Evolutionary conservation across 306 rosid species (phyloP).

Genomic region (Casuarina cunninghamiana): DNA sequence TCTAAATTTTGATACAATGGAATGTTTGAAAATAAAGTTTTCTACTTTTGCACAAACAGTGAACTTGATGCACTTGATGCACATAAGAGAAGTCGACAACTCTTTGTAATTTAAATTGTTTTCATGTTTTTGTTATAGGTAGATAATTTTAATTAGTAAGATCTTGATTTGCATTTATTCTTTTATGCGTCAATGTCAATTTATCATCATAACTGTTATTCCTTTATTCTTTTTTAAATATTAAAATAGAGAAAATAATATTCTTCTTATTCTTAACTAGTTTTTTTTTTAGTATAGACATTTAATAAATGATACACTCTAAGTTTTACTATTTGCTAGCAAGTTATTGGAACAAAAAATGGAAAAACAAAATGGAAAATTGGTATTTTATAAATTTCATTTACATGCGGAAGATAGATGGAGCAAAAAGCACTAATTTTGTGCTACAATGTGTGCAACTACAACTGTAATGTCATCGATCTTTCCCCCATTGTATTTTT

Average conservation of each 20-base stretch:
- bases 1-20: conserved; percentile 13
- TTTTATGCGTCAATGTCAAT: neutral
- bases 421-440: too few species aligned
- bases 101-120: conserved; percentile 2
- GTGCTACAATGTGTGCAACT: too few species aligned
- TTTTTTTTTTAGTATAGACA: too few species aligned
- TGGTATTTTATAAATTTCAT: too few species aligned
- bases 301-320: too few species aligned
- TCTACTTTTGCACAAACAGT: conserved; percentile 27
- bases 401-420: too few species aligned
- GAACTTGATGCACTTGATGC: conserved; percentile 6
- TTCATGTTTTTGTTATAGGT: neutral
- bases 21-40: conserved; percentile 8
- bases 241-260: neutral
- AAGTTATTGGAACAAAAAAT: too few species aligned
- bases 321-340: too few species aligned
- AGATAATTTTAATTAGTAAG: neutral
- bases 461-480: too few species aligned
- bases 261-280: neutral
- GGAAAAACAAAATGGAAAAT: too few species aligned
- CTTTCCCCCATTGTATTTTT: too few species aligned
- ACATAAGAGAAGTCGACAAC: conserved; percentile 16
- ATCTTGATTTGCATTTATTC: neutral
- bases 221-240: neutral
- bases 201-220: neutral